These are phyloP conservation scores for Pisolithus orientalis DNA, from an alignment of 768 basidiomycete species.

Conservation along the genomic window DNA sequence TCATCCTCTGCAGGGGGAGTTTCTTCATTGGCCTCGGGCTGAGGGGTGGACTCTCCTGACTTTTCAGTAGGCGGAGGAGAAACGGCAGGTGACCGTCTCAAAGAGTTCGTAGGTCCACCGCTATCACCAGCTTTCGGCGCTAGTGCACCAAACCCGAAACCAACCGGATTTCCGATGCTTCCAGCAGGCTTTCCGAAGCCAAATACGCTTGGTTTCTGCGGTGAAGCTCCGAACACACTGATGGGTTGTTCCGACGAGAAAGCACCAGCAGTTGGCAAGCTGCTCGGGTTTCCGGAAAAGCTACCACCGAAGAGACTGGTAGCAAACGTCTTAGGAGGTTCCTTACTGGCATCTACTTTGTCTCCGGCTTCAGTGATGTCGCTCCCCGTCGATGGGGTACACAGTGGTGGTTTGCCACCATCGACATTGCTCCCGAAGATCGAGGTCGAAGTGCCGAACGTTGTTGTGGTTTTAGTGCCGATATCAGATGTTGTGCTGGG, in stretches of 20 bases:
- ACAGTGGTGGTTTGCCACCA: conserved; percentile 7
- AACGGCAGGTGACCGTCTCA: background rate
- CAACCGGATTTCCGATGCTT: conserved; percentile 58
- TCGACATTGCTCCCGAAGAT: conserved; percentile 20
- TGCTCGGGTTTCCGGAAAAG: conserved; percentile 4
- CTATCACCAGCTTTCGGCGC: conserved; percentile 10
- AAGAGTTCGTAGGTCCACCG: background rate
- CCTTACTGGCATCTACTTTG: conserved; percentile 12
- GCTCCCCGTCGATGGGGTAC: conserved; percentile 3
- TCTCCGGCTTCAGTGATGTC: conserved; percentile 2
- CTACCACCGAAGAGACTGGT: conserved; percentile 16
- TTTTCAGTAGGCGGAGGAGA: conserved; percentile 23
- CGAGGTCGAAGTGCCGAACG: conserved; percentile 16
- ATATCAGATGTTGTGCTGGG: conserved; percentile 15
- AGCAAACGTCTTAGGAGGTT: background rate
- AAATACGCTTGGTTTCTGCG: conserved; percentile 19
- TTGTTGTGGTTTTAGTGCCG: conserved; percentile 15
- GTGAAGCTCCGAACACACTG: conserved; percentile 25
- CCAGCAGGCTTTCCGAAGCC: conserved; percentile 32
- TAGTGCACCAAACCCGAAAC: conserved; percentile 41
- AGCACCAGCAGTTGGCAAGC: conserved; percentile 5
- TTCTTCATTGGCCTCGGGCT: conserved; percentile 20
- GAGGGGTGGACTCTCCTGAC: conserved; percentile 26
- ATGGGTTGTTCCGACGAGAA: conserved; percentile 21
- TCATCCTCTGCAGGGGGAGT: conserved; percentile 27